These are phyloP conservation scores for Pichia nanzhaoensis DNA, from an alignment of 805 yeast species.

Conservation along the genomic window DNA sequence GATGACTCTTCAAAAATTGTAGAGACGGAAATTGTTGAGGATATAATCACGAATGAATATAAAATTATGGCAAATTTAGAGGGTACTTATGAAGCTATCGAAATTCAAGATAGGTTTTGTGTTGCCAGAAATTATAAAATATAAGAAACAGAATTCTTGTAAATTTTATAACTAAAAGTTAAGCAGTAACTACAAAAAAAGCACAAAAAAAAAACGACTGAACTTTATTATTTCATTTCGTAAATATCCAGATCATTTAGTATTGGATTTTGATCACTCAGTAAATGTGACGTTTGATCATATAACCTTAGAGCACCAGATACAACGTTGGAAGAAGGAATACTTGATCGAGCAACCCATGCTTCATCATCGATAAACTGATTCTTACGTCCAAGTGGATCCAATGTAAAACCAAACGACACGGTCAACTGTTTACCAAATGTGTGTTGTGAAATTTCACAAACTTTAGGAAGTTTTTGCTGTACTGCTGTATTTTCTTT, in stretches of 20 bases:
- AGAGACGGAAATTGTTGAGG: slow-evolving; percentile 55
- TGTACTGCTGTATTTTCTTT: neutral
- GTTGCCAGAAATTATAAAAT: slow-evolving; percentile 27
- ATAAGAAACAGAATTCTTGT: neutral
- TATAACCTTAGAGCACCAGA: neutral
- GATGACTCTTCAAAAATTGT: slow-evolving; percentile 33
- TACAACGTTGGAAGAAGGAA: slow-evolving; percentile 5
- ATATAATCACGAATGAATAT: slow-evolving; percentile 64
- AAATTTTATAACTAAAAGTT: too few species aligned
- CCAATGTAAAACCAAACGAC: neutral
- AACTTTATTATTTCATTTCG: neutral
- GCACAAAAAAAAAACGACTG: neutral
- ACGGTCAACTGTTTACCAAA: neutral
- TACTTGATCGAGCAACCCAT: slow-evolving; percentile 12
- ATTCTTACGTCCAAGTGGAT: neutral
- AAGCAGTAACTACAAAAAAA: too few species aligned
- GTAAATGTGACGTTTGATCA: neutral
- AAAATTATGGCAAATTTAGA: slow-evolving; percentile 73
- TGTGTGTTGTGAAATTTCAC: slow-evolving; percentile 10
- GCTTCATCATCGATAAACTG: slow-evolving; percentile 5
- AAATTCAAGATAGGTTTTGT: slow-evolving; percentile 83
- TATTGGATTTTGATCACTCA: neutral
- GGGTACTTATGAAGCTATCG: slow-evolving; percentile 91
- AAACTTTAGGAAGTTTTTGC: neutral
- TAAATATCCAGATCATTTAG: slow-evolving; percentile 2